Conservation (phyloP, 2,329 filamentous ascomycete genomes). For the Fusarium floridanum region DNA sequence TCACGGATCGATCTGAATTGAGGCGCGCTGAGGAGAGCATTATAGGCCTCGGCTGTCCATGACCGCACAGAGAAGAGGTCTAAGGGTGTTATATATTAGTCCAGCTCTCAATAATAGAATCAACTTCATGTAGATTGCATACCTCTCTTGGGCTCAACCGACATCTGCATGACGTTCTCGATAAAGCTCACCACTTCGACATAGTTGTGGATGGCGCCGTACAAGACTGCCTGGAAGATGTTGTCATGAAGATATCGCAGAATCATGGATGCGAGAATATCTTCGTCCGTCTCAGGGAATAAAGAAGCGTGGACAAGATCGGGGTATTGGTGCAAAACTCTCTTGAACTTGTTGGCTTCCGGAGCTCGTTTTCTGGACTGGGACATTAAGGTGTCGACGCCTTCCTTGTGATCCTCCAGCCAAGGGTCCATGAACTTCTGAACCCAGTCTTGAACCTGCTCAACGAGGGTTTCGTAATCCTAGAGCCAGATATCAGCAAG, state of each 20-base stretch:
- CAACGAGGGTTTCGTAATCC: constrained; percentile 54
- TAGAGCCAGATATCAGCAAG: constrained; percentile 34
- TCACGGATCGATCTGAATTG: constrained; percentile 46
- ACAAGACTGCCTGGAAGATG: constrained; percentile 53
- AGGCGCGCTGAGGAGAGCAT: constrained; percentile 50
- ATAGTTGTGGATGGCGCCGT: constrained; percentile 39
- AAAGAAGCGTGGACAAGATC: constrained; percentile 50
- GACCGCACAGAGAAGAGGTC: constrained; percentile 54
- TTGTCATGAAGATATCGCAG: constrained; percentile 53
- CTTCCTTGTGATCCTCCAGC: constrained; percentile 46
- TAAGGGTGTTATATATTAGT: constrained; percentile 14
- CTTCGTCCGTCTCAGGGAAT: constrained; percentile 55
- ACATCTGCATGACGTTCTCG: constrained; percentile 51
- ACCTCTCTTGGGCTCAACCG: constrained; percentile 56
- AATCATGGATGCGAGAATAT: constrained; percentile 52
- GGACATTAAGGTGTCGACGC: constrained; percentile 39
- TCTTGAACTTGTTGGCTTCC: constrained; percentile 46
- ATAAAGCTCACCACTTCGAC: constrained; percentile 50
- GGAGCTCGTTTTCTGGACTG: constrained; percentile 38
- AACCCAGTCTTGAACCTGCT: constrained; percentile 53
- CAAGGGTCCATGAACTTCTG: constrained; percentile 50
- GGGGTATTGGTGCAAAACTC: constrained; percentile 44
- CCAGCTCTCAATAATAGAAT: not conserved
- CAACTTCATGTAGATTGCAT: not conserved
- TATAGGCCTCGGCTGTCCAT: constrained; percentile 55